Evolutionary conservation across 345 rosid genomes (phyloP), one percentile per base, ranked within the genome.

Genomic region (Murraya paniculata): DNA sequence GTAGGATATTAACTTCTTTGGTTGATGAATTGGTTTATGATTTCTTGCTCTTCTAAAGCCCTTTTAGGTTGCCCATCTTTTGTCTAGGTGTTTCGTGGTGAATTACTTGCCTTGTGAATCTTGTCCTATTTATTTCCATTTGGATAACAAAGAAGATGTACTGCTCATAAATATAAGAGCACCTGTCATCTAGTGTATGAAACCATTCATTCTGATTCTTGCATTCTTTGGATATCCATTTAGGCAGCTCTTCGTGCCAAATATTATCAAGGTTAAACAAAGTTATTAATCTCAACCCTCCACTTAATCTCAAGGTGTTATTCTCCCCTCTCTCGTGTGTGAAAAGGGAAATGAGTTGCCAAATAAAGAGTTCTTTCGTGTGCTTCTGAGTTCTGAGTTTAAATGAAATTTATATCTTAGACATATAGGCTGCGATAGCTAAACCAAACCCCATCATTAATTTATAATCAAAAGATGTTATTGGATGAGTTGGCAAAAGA

Each of bases 11-110:
- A 48, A 86, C 85, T 41, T 83, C 71, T 24, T 84, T 95, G 79
- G 86, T 95, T 65, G 91, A 95, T 82, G 98, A 92, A 76, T 60
- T 93, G 84, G 86, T 93, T 60, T 77, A 66, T 78, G 97, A 95
- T 77, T 87, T 89, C 27, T 61, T 75, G 76, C 33, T 16, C 10
- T 57, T 66, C 30, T 79, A 39, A 75, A 64, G 41, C 21, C 70
- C 21, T 71, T 36, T 58, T 5, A 60, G 22, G 27, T 56, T 71
- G 58, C 56, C 55, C 45, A 18, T 75, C 31, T 27, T 58, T 19
- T 13, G 13, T 22, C 27, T 4, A 45, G 30, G 7, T 53, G 45
- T 28, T 16, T 59, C 33, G 56, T 30, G 45, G 45, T 68, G 24
- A 70, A 13, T 62, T 71, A 9, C 45, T 60, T 45, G 30, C 56